Evolutionary conservation across 345 rosid species (phyloP).

Genomic region (Populus davidiana): DNA sequence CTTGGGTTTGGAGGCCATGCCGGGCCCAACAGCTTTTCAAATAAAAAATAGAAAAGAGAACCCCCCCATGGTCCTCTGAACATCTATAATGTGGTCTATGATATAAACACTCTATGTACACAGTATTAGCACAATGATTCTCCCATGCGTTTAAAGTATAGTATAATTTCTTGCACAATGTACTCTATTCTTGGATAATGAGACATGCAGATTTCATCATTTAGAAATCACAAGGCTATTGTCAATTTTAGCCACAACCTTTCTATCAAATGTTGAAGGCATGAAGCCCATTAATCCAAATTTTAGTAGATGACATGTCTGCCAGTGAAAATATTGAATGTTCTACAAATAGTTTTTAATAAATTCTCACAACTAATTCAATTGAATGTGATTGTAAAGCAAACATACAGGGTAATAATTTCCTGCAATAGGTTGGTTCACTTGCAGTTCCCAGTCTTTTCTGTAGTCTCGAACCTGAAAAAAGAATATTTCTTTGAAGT

Average conservation of each 20-base stretch:
- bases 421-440: conserved; percentile 82
- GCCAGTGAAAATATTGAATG: too few species aligned
- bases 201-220: not conserved
- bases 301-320: too few species aligned
- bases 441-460: conserved; percentile 85
- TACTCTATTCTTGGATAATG: not conserved
- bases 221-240: not conserved
- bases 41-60: too few species aligned
- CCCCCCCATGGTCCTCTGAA: too few species aligned
- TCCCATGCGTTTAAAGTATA: too few species aligned
- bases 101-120: too few species aligned
- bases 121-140: too few species aligned
- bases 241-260: not conserved
- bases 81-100: too few species aligned
- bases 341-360: not conserved
- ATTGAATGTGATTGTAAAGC: not conserved
- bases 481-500: conserved; percentile 10
- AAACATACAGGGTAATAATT: conserved; percentile 87
- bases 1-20: too few species aligned
- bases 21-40: too few species aligned
- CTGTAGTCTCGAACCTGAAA: conserved; percentile 79
- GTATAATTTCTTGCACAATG: too few species aligned
- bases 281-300: not conserved
- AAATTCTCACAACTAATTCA: not conserved
- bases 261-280: not conserved